Evolutionary conservation across 768 basidiomycete species (phyloP).

Genomic region (Cubamyces lactineus): DNA sequence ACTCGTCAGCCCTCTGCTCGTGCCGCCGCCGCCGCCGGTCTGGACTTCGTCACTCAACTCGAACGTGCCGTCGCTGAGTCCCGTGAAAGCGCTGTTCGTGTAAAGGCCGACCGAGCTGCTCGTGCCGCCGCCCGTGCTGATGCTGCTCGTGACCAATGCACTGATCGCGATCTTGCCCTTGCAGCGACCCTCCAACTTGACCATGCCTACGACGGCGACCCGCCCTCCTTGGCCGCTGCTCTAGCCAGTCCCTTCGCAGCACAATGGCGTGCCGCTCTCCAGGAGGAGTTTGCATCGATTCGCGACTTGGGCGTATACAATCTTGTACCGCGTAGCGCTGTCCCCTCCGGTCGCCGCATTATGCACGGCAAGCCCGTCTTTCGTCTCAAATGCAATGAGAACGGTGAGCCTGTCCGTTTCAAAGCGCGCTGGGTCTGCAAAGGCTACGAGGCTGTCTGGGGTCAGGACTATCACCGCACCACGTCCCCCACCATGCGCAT

Average conservation of each 20-base stretch:
- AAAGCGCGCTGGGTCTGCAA: slow-evolving; percentile 47
- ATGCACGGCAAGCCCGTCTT: slow-evolving; percentile 32
- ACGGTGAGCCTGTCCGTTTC: slow-evolving; percentile 23
- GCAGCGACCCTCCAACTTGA: slow-evolving; percentile 24
- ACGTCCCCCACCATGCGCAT: slow-evolving; percentile 45
- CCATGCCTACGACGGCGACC: slow-evolving; percentile 28
- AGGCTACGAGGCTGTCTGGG: slow-evolving; percentile 46
- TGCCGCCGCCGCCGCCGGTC: slow-evolving; percentile 16
- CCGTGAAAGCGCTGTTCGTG: slow-evolving; percentile 15
- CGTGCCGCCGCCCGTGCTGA: background rate
- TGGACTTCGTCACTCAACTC: background rate
- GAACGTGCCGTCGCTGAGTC: slow-evolving; percentile 10
- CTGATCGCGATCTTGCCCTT: slow-evolving; percentile 10
- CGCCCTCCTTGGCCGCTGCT: slow-evolving; percentile 27
- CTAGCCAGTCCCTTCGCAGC: slow-evolving; percentile 21
- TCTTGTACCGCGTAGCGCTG: slow-evolving; percentile 29
- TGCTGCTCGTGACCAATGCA: background rate
- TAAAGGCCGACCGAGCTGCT: slow-evolving; percentile 10
- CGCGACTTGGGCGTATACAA: slow-evolving; percentile 25
- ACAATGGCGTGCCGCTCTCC: slow-evolving; percentile 30
- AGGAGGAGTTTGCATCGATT: slow-evolving; percentile 29
- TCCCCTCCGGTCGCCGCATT: slow-evolving; percentile 7
- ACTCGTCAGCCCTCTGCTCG: slow-evolving; percentile 13
- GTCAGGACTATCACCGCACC: slow-evolving; percentile 46
- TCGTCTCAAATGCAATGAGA: slow-evolving; percentile 30